A percentile compares a stretch with the other conserved stretches of the same genome.
These are phyloP conservation scores for Aspergillus panamensis DNA, from an alignment of 495 filamentous ascomycete genomes.

Conservation along the genomic window DNA sequence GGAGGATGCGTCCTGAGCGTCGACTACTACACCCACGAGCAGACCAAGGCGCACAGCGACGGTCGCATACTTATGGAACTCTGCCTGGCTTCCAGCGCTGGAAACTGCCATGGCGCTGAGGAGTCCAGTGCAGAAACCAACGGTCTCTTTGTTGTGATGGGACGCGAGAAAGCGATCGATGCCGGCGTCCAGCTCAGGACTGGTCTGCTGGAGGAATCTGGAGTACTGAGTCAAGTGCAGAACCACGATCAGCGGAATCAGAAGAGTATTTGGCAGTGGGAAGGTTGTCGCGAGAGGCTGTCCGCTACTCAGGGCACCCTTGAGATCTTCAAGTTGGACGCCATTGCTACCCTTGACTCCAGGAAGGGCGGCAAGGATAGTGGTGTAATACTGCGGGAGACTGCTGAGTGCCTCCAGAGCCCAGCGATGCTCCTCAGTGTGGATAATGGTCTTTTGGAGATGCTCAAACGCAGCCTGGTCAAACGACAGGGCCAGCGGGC, in stretches of 20 bases:
- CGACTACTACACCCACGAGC: conserved; percentile 32
- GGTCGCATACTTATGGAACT: conserved; percentile 30
- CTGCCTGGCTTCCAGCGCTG: conserved; percentile 11
- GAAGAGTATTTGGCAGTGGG: conserved; percentile 26
- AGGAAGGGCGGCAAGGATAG: not conserved
- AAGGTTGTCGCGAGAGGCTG: not conserved
- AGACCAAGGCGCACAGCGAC: conserved; percentile 33
- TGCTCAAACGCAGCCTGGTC: not conserved
- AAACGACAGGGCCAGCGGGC: conserved; percentile 2
- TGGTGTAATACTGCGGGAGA: not conserved
- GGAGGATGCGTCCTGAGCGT: conserved; percentile 29
- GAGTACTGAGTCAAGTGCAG: conserved; percentile 31
- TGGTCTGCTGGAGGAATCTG: conserved; percentile 15
- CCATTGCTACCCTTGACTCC: not conserved
- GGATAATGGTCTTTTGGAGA: not conserved
- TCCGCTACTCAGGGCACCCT: not conserved
- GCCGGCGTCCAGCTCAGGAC: not conserved
- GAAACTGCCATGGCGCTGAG: conserved; percentile 36
- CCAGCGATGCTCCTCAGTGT: not conserved
- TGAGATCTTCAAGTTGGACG: not conserved
- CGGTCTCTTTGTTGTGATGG: conserved; percentile 19
- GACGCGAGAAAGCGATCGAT: conserved; percentile 1
- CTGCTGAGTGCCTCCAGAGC: not conserved
- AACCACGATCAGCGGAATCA: conserved; percentile 32
- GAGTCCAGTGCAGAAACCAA: conserved; percentile 42